Conservation (phyloP, 805 yeast species). For the Cyberlindnera suaveolens region DNA sequence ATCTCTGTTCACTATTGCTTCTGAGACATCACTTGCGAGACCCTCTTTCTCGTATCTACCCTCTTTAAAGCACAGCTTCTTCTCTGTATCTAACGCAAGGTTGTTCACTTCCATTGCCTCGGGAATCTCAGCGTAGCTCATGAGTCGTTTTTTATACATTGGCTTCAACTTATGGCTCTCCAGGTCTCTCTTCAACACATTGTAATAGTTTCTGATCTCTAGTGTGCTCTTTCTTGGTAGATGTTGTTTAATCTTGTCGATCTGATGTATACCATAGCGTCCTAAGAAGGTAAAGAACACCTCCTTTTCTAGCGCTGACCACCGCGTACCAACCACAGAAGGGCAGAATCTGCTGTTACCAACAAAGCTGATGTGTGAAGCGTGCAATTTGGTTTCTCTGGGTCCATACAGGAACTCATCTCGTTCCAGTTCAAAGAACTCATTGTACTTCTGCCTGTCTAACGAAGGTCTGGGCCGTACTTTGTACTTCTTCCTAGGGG, state of each 20-base stretch:
- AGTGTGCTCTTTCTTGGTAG: constrained; percentile 36
- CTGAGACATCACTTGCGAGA: no score
- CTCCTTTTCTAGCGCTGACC: constrained; percentile 37
- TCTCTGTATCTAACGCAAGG: constrained; percentile 38
- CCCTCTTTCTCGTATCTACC: constrained; percentile 1
- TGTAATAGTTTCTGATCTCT: constrained; percentile 43
- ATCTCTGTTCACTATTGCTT: no score
- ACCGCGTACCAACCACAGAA: constrained; percentile 3
- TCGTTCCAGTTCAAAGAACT: not conserved
- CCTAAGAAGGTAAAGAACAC: constrained; percentile 43
- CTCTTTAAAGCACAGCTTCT: constrained; percentile 21
- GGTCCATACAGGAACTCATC: constrained; percentile 2
- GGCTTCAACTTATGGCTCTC: constrained; percentile 19
- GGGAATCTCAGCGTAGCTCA: constrained; percentile 42
- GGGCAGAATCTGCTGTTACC: not conserved
- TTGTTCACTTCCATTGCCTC: constrained; percentile 46
- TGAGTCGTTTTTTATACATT: constrained; percentile 8
- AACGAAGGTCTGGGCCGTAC: not conserved
- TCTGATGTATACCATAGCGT: constrained; percentile 42
- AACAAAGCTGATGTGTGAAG: not conserved
- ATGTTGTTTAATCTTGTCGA: constrained; percentile 32
- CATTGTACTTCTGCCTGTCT: not conserved
- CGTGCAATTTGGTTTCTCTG: not conserved
- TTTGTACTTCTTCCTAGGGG: no score
- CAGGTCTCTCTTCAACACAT: constrained; percentile 28